Percentiles rank a stretch among this genome's conserved stretches.
Conservation (phyloP, 139 green algal species). For the Tetradesmus lagerheimii region DNA sequence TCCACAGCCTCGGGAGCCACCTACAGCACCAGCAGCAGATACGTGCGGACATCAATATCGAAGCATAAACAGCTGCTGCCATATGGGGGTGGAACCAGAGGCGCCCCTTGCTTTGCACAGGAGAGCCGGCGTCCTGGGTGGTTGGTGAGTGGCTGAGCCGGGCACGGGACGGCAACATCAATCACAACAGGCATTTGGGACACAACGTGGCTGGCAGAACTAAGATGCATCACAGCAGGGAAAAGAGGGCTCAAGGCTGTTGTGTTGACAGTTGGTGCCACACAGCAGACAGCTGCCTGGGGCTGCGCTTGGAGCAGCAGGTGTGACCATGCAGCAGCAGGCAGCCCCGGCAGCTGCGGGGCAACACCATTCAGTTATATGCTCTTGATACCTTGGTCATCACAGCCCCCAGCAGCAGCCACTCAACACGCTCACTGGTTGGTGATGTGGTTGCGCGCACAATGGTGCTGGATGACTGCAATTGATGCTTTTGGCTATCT, state of each 20-base stretch:
- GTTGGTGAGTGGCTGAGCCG: too few relatives aligned
- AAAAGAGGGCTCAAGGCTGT: constrained; percentile 26
- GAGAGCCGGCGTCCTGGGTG: too few relatives aligned
- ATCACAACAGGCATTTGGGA: too few relatives aligned
- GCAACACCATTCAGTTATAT: constrained; percentile 36
- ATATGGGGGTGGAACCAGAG: too few relatives aligned
- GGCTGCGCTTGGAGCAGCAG: not conserved
- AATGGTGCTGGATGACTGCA: too few relatives aligned
- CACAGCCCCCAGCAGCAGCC: not conserved
- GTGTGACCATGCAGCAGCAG: constrained; percentile 9
- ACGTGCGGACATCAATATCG: too few relatives aligned
- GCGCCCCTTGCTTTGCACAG: too few relatives aligned
- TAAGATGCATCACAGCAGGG: not conserved
- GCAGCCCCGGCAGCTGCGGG: not conserved
- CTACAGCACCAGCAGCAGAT: constrained; percentile 12
- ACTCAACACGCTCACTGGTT: not conserved
- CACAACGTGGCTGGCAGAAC: too few relatives aligned
- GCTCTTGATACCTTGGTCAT: constrained; percentile 28
- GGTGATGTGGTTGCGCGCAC: too few relatives aligned
- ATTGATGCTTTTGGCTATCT: too few relatives aligned
- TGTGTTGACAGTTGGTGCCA: not conserved
- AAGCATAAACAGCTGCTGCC: too few relatives aligned
- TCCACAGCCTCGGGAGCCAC: constrained; percentile 86
- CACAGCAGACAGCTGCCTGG: not conserved
- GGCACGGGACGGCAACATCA: too few relatives aligned